A percentile compares a stretch with the other conserved stretches of the same genome.
phyloP scores from a whole-genome alignment of 139 green algal species.

The Asterochloris sp. region DNA sequence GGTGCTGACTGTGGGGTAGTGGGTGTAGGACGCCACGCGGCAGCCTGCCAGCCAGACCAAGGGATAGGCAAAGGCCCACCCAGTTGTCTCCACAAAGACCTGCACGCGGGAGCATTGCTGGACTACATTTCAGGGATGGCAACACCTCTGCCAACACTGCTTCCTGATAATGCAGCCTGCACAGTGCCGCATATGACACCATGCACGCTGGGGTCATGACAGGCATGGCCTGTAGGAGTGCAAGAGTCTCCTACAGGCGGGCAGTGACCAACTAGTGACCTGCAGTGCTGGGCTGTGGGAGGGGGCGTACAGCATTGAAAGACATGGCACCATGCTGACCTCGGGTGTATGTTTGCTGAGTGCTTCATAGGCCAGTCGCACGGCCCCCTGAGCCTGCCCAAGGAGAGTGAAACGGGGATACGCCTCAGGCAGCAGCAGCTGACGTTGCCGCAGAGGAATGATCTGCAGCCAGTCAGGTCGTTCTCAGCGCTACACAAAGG shows the following conservation, averaged over 20 bases:
- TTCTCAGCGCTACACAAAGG: background rate
- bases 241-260: too few relatives aligned
- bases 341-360: slow-evolving; percentile 62
- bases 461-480: slow-evolving; percentile 41
- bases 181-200: background rate
- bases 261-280: too few relatives aligned
- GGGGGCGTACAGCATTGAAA: too few relatives aligned
- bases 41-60: slow-evolving; percentile 60
- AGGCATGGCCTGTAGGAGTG: too few relatives aligned
- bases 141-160: too few relatives aligned
- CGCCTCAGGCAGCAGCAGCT: slow-evolving; percentile 48
- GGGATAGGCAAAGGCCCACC: slow-evolving; percentile 92
- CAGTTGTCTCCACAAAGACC: slow-evolving; percentile 90
- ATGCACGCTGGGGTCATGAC: background rate
- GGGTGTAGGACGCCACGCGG: slow-evolving; percentile 78
- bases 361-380: slow-evolving; percentile 64
- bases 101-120: slow-evolving; percentile 9
- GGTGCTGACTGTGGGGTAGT: slow-evolving; percentile 90
- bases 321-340: slow-evolving; percentile 13
- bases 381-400: slow-evolving; percentile 68
- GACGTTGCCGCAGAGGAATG: slow-evolving; percentile 46
- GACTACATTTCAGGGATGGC: too few relatives aligned
- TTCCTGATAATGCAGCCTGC: background rate
- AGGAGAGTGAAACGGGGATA: slow-evolving; percentile 89
- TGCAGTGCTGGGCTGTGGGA: too few relatives aligned